Evolutionary conservation across 1,139 yeast genomes (phyloP).

Genomic region (Arxiozyma telluris): DNA sequence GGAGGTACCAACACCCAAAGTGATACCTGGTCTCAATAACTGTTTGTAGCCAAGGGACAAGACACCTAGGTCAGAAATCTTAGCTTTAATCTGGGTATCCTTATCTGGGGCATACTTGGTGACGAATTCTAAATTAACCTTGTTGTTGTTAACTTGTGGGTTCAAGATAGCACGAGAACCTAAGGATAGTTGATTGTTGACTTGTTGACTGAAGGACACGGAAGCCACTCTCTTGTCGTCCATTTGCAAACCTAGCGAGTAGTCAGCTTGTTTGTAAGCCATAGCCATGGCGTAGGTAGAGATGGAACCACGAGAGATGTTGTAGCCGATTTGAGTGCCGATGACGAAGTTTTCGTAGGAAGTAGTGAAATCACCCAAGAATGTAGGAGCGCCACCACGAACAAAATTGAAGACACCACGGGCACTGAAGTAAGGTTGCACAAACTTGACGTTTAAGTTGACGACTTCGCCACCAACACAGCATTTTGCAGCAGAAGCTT

Average conservation of each 20-base stretch:
- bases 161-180: constrained; percentile 98
- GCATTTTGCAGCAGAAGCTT: constrained; percentile 32
- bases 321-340: constrained; percentile 97
- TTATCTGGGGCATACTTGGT: constrained; percentile 87
- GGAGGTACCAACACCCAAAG: constrained; percentile 94
- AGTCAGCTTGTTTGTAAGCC: constrained; percentile 85
- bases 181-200: constrained; percentile 82
- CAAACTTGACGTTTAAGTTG: constrained; percentile 83
- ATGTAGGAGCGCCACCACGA: constrained; percentile 71
- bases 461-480: constrained; percentile 47
- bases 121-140: constrained; percentile 85
- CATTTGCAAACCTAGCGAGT: constrained; percentile 80
- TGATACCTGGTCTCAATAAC: constrained; percentile 93
- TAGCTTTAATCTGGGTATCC: constrained; percentile 87
- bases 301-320: constrained; percentile 84
- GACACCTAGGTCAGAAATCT: constrained; percentile 93
- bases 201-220: constrained; percentile 96
- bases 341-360: constrained; percentile 95
- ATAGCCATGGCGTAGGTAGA: constrained; percentile 90
- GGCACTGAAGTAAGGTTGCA: constrained; percentile 88
- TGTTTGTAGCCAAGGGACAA: constrained; percentile 94
- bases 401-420: constrained; percentile 91
- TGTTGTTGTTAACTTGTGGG: constrained; percentile 59
- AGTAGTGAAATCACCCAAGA: constrained; percentile 88
- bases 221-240: constrained; percentile 85